A percentile compares a stretch with the other conserved stretches of the same genome.
Conservation (phyloP, 2,329 filamentous ascomycete genomes). For the Passalora sequoiae region DNA sequence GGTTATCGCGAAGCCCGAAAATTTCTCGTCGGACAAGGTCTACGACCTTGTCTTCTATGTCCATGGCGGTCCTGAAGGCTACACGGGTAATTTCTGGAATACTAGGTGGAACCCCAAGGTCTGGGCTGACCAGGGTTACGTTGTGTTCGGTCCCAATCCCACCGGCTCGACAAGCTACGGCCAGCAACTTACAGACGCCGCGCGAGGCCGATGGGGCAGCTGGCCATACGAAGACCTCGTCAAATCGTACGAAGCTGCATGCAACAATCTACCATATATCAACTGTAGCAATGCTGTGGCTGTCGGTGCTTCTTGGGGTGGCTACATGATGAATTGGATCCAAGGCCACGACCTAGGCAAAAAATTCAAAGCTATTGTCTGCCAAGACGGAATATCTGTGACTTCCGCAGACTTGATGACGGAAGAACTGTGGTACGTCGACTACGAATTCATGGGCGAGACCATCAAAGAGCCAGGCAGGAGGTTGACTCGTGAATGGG, state of each 20-base stretch:
- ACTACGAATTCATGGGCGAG: slow-evolving; percentile 47
- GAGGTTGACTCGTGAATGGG: slow-evolving; percentile 16
- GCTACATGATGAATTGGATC: slow-evolving; percentile 51
- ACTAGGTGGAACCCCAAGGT: slow-evolving; percentile 30
- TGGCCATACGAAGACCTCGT: slow-evolving; percentile 26
- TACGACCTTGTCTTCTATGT: slow-evolving; percentile 30
- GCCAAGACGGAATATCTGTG: slow-evolving; percentile 68
- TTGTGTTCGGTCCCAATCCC: slow-evolving; percentile 30
- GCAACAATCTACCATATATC: slow-evolving; percentile 21
- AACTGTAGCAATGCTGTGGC: slow-evolving; percentile 25
- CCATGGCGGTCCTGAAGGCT: slow-evolving; percentile 30
- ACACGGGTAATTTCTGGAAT: slow-evolving; percentile 26
- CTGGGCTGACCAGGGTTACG: slow-evolving; percentile 32
- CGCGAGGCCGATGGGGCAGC: slow-evolving; percentile 23
- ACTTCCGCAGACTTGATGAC: slow-evolving; percentile 39
- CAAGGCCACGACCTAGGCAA: slow-evolving; percentile 78
- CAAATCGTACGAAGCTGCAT: slow-evolving; percentile 20
- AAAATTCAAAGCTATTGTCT: slow-evolving; percentile 81
- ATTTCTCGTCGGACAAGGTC: slow-evolving; percentile 24
- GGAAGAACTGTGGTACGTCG: slow-evolving; percentile 50
- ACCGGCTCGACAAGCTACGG: slow-evolving; percentile 30
- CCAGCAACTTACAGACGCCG: slow-evolving; percentile 27
- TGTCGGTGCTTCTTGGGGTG: slow-evolving; percentile 35
- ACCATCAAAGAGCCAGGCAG: slow-evolving; percentile 40
- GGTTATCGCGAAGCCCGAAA: slow-evolving; percentile 24